phyloP scores from a whole-genome alignment of 208 protist genomes.

The Angomonas ambiguus region DNA sequence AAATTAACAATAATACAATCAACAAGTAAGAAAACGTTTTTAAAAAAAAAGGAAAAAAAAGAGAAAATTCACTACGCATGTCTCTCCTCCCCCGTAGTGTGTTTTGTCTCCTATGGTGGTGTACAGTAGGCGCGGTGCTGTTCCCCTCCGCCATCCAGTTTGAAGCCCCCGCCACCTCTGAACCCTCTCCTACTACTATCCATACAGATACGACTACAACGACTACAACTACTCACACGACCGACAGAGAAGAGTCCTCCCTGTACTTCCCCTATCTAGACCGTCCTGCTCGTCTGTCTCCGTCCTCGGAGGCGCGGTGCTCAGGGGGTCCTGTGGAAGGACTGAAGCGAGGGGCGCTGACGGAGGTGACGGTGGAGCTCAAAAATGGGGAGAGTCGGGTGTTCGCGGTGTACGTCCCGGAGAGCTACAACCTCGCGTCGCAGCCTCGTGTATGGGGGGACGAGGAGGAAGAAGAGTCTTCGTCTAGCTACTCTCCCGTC shows the following conservation, averaged over 20 bases:
- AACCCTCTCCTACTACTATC: no score
- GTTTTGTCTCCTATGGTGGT: no score
- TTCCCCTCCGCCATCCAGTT: no score
- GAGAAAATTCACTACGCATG: neutral
- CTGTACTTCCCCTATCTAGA: no score
- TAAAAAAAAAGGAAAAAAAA: neutral
- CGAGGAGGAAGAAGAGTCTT: neutral
- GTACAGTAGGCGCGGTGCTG: no score
- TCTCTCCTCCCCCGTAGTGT: neutral
- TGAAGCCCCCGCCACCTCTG: no score
- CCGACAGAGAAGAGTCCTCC: no score
- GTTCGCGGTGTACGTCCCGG: slow-evolving; percentile 48
- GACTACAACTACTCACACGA: no score
- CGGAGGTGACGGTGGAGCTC: neutral
- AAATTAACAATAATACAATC: neutral
- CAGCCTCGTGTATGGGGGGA: neutral
- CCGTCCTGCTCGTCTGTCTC: no score
- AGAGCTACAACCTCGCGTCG: slow-evolving; percentile 20
- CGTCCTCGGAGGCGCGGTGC: no score
- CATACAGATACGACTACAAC: no score
- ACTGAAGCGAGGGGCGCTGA: neutral
- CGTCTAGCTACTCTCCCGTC: slow-evolving; percentile 14
- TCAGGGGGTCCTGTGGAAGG: no score
- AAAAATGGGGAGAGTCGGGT: slow-evolving; percentile 9
- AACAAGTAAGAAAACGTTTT: neutral